Evolutionary conservation across 306 rosid species (phyloP).

Genomic region (Glycine latifolia): DNA sequence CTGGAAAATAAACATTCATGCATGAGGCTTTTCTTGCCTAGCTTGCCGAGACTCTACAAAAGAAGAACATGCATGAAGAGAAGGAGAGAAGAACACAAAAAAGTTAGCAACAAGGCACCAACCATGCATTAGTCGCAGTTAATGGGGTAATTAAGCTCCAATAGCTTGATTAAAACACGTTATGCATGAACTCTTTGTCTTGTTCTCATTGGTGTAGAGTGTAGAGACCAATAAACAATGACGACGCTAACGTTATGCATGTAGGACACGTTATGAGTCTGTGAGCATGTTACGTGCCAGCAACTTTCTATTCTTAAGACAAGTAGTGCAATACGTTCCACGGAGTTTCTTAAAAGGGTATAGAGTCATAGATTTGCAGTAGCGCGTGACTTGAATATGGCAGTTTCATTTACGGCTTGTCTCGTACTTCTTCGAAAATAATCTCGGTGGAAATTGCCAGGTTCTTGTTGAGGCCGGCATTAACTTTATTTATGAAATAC

Average conservation of each 20-base stretch:
- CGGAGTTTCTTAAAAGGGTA: neutral
- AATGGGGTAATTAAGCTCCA: neutral
- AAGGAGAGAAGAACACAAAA: neutral
- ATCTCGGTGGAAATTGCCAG: conserved; percentile 34
- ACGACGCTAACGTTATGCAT: conserved; percentile 47
- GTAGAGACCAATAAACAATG: neutral
- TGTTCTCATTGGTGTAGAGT: neutral
- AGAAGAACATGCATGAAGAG: neutral
- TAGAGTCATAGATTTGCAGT: neutral
- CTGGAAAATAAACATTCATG: neutral
- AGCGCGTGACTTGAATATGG: conserved; percentile 27
- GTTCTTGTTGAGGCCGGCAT: conserved; percentile 6
- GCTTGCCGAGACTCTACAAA: too few relatives aligned
- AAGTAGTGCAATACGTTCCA: conserved; percentile 8
- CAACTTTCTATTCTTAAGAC: neutral
- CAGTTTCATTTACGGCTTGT: neutral
- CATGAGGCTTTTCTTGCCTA: neutral
- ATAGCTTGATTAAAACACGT: neutral
- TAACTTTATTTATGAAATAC: neutral
- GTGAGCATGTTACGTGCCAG: conserved; percentile 16
- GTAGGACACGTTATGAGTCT: conserved; percentile 44
- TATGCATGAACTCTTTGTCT: neutral
- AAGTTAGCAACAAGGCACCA: neutral
- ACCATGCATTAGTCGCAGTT: neutral
- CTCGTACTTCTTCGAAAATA: neutral